Base-by-base conservation (phyloP, 257 asterid species). In the Solanum okadae region DNA sequence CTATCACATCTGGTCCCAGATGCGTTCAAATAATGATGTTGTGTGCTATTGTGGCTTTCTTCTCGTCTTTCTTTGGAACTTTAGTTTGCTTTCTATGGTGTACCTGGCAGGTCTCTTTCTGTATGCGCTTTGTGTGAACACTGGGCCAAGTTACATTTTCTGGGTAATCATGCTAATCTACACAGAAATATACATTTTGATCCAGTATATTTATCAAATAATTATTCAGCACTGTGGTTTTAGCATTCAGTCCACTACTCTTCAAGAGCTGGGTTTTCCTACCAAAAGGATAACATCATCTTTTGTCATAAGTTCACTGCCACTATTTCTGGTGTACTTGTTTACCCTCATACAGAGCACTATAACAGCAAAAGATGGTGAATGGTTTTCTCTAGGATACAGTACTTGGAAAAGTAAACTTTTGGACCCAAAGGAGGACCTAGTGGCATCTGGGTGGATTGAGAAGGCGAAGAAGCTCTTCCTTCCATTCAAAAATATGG, bases 291-390 rank as follows among this genome's bases (percentile, higher is more conserved):
- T 97, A 92, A 91, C 87, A 70, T 94, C 99, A 38, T 92, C 99
- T 27, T 97, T 97, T 89, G 99, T 96, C 31, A 89, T 94, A 88
- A 96, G 98, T 89, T 92, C 96, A 88, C 92, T 97, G 78, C 99
- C 99, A 87, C 92, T 97, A 88, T 97, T 96, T 93, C 92, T 96
- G 91, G 96, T 97, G 88, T 97, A 97, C 89, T 92, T 97, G 59
- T 96, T 94, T 83, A 97, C 99, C 87, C 98, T 97, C 79, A 92
- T 97, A 90, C 99, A 97, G 93, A 94, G 98, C 93, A 95, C 99
- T 72, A 96, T 97, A 87, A 97, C 99, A 73, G 99, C 99, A 89
- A 97, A 96, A 93, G 99, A 96, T 86, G 97, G 99, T 33, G 98
- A 94, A 92, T 94, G 98, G 99, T 93, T 93, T 94, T 94, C 98